Evolutionary conservation across 805 yeast genomes (phyloP).

Genomic region (Candida yuanshanica): DNA sequence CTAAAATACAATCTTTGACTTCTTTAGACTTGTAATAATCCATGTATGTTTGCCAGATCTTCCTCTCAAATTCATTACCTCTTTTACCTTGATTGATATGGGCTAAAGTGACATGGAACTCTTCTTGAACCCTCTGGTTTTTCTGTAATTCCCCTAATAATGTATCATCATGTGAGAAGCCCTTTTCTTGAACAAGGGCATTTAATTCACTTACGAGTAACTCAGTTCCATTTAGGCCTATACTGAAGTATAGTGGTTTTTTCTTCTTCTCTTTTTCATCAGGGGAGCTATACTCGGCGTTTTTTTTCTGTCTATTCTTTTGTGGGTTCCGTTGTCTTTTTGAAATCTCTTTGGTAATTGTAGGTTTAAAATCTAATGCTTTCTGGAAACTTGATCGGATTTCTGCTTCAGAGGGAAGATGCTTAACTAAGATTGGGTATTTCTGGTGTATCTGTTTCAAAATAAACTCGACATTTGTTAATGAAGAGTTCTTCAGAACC

Average conservation of each 20-base stretch:
- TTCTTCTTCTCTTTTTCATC: constrained; percentile 10
- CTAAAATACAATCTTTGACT: constrained; percentile 7
- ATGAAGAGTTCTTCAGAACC: constrained; percentile 40
- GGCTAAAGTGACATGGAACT: constrained; percentile 64
- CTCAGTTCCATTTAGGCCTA: constrained; percentile 26
- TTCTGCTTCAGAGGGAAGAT: constrained; percentile 35
- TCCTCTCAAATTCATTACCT: constrained; percentile 22
- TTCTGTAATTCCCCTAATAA: constrained; percentile 19
- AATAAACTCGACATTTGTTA: constrained; percentile 42
- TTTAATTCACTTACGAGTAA: constrained; percentile 9
- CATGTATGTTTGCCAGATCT: constrained; percentile 24
- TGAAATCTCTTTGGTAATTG: constrained; percentile 32
- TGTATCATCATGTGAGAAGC: background rate
- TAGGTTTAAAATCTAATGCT: constrained; percentile 54
- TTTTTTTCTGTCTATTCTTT: background rate
- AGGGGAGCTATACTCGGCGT: too few species aligned
- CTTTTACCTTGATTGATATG: constrained; percentile 36
- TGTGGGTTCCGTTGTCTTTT: constrained; percentile 14
- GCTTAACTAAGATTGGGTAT: constrained; percentile 40
- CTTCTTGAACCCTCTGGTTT: constrained; percentile 37
- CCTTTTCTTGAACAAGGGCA: background rate
- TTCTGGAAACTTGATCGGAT: constrained; percentile 41
- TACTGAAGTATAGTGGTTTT: constrained; percentile 42
- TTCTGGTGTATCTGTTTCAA: constrained; percentile 31
- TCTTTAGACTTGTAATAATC: constrained; percentile 7